Evolutionary conservation across 2,329 filamentous ascomycete species (phyloP).

Genomic region (Cadophora gregata): DNA sequence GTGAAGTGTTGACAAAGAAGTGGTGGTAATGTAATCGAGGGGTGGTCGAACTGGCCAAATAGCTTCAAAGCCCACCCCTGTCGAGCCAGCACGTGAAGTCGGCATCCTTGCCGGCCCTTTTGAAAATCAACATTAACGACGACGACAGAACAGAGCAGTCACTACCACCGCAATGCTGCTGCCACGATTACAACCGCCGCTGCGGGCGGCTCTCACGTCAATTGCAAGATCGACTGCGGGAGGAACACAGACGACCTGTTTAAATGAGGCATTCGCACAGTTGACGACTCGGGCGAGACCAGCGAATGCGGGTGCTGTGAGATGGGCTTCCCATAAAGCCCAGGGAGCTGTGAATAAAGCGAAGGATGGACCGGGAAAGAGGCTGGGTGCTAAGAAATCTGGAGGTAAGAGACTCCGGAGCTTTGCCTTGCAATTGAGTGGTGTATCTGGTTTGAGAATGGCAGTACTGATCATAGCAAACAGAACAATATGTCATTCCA

Average conservation of each 20-base stretch:
- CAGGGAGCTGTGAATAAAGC: slow-evolving; percentile 74
- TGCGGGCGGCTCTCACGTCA: slow-evolving; percentile 48
- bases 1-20: neutral
- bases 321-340: slow-evolving; percentile 54
- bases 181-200: slow-evolving; percentile 51
- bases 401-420: slow-evolving; percentile 64
- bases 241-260: slow-evolving; percentile 30
- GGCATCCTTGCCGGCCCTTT: slow-evolving; percentile 16
- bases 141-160: slow-evolving; percentile 28
- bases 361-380: slow-evolving; percentile 77
- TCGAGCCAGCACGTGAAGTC: neutral
- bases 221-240: slow-evolving; percentile 34
- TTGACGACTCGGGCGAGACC: slow-evolving; percentile 32
- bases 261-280: slow-evolving; percentile 42
- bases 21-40: slow-evolving; percentile 9
- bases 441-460: neutral
- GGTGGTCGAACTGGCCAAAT: slow-evolving; percentile 20
- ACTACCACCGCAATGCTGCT: slow-evolving; percentile 48
- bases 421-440: neutral
- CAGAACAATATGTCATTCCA: slow-evolving; percentile 90
- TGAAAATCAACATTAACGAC: slow-evolving; percentile 25
- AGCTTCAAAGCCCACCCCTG: slow-evolving; percentile 16
- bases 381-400: slow-evolving; percentile 91
- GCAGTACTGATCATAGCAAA: slow-evolving; percentile 3
- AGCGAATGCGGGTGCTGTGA: slow-evolving; percentile 26